Evolutionary conservation across 177 flowering plant species (phyloP).

Genomic region (Vitis hybrid): DNA sequence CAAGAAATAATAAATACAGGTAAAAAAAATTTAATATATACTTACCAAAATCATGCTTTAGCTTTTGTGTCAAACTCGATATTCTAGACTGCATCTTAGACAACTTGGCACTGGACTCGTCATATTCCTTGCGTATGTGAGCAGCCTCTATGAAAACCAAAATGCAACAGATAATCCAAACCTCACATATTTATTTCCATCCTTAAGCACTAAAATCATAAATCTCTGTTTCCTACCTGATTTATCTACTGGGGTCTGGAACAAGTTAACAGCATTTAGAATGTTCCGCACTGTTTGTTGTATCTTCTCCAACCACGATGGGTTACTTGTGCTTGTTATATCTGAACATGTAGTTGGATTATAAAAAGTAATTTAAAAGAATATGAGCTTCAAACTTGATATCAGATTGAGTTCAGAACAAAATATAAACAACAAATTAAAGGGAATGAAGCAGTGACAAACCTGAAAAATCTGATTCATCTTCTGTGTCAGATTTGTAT

Average conservation of each 20-base stretch:
- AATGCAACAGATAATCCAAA: background rate
- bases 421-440: background rate
- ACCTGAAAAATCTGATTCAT: constrained; percentile 68
- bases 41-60: constrained; percentile 88
- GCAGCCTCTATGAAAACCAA: constrained; percentile 66
- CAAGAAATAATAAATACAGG: background rate
- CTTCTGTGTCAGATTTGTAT: constrained; percentile 51
- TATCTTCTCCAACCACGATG: constrained; percentile 92
- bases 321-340: constrained; percentile 36
- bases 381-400: background rate
- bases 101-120: constrained; percentile 76
- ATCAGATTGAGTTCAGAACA: background rate
- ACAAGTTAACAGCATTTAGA: constrained; percentile 67
- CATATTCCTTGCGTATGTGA: constrained; percentile 87
- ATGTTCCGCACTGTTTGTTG: constrained; percentile 64
- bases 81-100: constrained; percentile 86
- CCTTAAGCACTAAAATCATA: background rate
- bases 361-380: background rate
- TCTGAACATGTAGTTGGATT: constrained; percentile 28
- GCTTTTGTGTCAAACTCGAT: constrained; percentile 71
- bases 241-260: constrained; percentile 79
- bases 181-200: background rate
- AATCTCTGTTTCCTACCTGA: constrained; percentile 48
- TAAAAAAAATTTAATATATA: background rate
- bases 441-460: constrained; percentile 5